Conservation (phyloP, 305 asterid species). For the Fraxinus latifolia region DNA sequence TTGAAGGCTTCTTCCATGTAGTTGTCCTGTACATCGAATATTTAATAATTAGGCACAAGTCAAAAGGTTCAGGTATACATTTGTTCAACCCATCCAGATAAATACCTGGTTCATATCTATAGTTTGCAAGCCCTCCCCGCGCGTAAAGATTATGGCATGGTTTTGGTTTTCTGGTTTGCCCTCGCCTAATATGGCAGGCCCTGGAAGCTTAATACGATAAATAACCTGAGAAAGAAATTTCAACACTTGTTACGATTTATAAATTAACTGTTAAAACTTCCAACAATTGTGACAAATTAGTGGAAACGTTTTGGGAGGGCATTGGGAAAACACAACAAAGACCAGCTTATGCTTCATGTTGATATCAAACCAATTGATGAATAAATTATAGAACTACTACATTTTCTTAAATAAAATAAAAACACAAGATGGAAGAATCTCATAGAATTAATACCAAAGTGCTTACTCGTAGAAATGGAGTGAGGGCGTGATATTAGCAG, state of each 20-base stretch:
- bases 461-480: neutral
- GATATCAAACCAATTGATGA: conserved; percentile 8
- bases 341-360: conserved; percentile 11
- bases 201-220: conserved; percentile 91
- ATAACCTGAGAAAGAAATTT: conserved; percentile 53
- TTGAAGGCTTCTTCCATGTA: conserved; percentile 98
- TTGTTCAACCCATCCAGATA: conserved; percentile 1
- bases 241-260: conserved; percentile 9
- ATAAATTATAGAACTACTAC: neutral
- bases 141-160: conserved; percentile 95
- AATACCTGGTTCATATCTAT: conserved; percentile 97
- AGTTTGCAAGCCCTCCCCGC: conserved; percentile 98
- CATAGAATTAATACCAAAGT: neutral
- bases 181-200: conserved; percentile 91
- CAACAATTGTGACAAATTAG: conserved; percentile 5
- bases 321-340: conserved; percentile 2
- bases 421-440: neutral
- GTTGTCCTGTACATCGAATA: conserved; percentile 60
- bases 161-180: conserved; percentile 99
- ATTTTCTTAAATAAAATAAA: neutral
- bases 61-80: neutral
- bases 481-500: neutral
- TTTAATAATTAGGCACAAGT: conserved; percentile 21
- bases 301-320: neutral
- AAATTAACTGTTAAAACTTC: neutral